These are phyloP conservation scores for Dactylellina cionopaga DNA, from an alignment of 2,329 filamentous ascomycete genomes.

Conservation along the genomic window DNA sequence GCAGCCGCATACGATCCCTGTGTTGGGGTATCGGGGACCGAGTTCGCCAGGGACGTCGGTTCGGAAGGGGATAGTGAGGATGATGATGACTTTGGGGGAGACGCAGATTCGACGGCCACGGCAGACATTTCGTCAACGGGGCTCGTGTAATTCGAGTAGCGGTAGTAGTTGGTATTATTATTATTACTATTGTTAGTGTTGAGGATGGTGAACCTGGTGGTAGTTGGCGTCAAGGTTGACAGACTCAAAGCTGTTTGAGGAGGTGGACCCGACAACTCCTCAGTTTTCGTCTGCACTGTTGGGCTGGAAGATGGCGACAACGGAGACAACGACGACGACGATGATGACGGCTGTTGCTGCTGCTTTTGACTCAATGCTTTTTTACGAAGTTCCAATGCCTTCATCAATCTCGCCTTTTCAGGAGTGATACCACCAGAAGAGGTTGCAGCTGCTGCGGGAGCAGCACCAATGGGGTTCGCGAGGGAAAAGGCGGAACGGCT, in stretches of 20 bases:
- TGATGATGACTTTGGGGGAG: conserved; percentile 25
- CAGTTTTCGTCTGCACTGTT: conserved; percentile 48
- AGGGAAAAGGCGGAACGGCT: conserved; percentile 60
- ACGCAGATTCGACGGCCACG: conserved; percentile 17
- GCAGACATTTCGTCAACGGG: conserved; percentile 44
- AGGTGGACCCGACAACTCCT: conserved; percentile 31
- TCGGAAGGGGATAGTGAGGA: conserved; percentile 49
- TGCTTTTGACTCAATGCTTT: conserved; percentile 71
- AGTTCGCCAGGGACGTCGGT: conserved; percentile 46
- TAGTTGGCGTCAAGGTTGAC: conserved; percentile 12
- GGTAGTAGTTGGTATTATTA: neutral
- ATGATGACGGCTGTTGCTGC: conserved; percentile 57
- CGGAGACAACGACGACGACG: too few species aligned
- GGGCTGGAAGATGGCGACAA: neutral
- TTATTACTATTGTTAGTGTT: neutral
- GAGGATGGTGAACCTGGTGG: conserved; percentile 2
- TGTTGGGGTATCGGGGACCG: conserved; percentile 50
- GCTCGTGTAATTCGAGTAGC: conserved; percentile 22
- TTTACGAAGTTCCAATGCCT: conserved; percentile 88
- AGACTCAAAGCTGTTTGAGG: neutral
- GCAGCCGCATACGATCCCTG: conserved; percentile 42
- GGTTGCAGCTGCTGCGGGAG: conserved; percentile 63
- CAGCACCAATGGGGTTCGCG: conserved; percentile 60
- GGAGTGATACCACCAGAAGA: conserved; percentile 71
- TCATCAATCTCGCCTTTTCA: conserved; percentile 92